These are phyloP conservation scores for Leptographium radiaticola DNA, from an alignment of 2,329 filamentous ascomycete species.

Conservation along the genomic window DNA sequence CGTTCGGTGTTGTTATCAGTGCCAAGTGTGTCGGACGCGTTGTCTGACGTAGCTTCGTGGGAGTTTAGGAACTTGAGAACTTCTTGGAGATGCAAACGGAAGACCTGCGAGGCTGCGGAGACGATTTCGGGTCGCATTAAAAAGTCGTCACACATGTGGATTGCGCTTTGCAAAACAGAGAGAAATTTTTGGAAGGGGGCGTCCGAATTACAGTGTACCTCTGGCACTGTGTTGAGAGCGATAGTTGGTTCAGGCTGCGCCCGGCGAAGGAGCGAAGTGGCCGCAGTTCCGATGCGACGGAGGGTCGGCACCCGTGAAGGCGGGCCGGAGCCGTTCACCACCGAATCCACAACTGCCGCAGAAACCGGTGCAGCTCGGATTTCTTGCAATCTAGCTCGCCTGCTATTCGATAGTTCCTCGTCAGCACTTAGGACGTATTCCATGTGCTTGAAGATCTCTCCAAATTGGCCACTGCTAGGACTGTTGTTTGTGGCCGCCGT, in stretches of 20 bases:
- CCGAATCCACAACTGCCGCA: background rate
- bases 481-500: too few relatives aligned
- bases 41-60: background rate
- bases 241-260: too few relatives aligned
- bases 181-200: background rate
- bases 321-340: background rate
- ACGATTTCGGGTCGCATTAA: slow-evolving; percentile 16
- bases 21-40: slow-evolving; percentile 6
- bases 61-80: slow-evolving; percentile 32
- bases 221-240: too few relatives aligned
- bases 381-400: background rate
- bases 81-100: slow-evolving; percentile 36
- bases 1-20: slow-evolving; percentile 13
- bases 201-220: too few relatives aligned
- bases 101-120: slow-evolving; percentile 28
- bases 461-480: background rate
- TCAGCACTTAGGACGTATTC: background rate
- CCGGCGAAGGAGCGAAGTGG: too few relatives aligned
- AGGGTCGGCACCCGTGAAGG: too few relatives aligned
- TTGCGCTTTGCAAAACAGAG: slow-evolving; percentile 23
- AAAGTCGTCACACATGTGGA: slow-evolving; percentile 28
- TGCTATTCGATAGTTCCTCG: background rate
- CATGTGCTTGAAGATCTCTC: background rate
- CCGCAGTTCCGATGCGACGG: too few relatives aligned
- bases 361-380: background rate